Percentiles rank a stretch among this genome's conserved stretches.
Conservation (phyloP, 306 rosid species). For the Pyrus pyrifolia region DNA sequence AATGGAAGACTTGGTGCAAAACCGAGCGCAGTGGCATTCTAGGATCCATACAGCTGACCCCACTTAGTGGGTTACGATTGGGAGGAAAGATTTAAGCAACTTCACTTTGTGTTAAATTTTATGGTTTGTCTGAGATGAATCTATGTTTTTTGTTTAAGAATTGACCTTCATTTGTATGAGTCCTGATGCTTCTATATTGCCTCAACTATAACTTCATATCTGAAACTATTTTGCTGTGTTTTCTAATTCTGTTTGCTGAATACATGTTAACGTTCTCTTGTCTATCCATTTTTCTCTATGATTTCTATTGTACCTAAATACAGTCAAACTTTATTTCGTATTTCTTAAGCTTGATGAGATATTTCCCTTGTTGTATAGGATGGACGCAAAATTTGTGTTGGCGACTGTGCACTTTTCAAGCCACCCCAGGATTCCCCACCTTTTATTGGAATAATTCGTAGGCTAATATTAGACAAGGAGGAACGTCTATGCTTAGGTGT, state of each 20-base stretch:
- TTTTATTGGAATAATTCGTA: slow-evolving; percentile 66
- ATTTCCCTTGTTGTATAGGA: slow-evolving; percentile 32
- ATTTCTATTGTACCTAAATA: background rate
- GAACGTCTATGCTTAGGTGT: slow-evolving; percentile 50
- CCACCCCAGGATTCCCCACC: slow-evolving; percentile 59
- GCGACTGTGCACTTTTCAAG: slow-evolving; percentile 87
- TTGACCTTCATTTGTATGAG: background rate
- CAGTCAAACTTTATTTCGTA: background rate
- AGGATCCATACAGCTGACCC: no score
- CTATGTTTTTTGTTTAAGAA: background rate
- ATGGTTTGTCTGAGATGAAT: background rate
- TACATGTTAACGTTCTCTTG: no score
- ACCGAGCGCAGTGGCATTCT: no score
- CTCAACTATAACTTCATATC: background rate
- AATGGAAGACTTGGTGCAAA: no score
- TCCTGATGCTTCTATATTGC: background rate
- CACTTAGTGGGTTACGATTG: no score
- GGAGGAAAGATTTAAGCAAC: background rate
- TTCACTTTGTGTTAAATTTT: background rate
- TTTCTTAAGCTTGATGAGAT: background rate
- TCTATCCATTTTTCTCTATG: background rate
- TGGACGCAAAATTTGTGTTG: slow-evolving; percentile 62
- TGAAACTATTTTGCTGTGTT: background rate
- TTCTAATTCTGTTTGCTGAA: background rate
- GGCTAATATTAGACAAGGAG: slow-evolving; percentile 39